Conservation (phyloP, 208 protist species). For the Herpetomonas samuelpessoai region DNA sequence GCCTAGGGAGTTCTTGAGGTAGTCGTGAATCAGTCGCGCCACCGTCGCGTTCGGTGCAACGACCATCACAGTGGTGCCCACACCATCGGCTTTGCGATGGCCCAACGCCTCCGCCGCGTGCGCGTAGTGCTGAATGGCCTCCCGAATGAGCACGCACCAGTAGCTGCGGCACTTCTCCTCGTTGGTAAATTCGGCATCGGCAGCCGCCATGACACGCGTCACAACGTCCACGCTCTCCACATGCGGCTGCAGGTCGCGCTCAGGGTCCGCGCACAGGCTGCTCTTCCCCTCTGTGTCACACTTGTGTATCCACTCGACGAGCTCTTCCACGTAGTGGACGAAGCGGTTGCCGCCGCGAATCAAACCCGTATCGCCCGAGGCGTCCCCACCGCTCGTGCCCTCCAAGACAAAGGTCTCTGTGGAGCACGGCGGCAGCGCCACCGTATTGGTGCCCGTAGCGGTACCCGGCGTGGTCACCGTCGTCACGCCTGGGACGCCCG, state of each 20-base stretch:
- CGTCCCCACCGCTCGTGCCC: conserved; percentile 1
- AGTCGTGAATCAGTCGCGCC: conserved; percentile 17
- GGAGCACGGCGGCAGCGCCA: conserved; percentile 1
- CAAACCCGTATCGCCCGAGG: neutral
- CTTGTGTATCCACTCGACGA: conserved; percentile 75
- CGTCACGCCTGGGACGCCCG: neutral
- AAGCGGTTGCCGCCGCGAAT: conserved; percentile 5
- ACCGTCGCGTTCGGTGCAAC: conserved; percentile 26
- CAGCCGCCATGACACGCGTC: conserved; percentile 57
- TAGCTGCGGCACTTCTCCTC: conserved; percentile 43
- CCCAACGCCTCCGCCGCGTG: conserved; percentile 34
- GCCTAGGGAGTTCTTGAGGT: conserved; percentile 10
- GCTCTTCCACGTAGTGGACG: conserved; percentile 78
- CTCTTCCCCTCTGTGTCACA: conserved; percentile 69
- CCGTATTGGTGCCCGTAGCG: neutral
- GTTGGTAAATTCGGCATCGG: conserved; percentile 60
- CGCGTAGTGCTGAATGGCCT: conserved; percentile 56
- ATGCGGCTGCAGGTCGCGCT: conserved; percentile 46
- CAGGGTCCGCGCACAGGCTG: conserved; percentile 44
- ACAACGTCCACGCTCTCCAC: conserved; percentile 80
- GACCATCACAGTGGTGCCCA: conserved; percentile 9
- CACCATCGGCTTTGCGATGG: neutral
- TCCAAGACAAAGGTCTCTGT: neutral
- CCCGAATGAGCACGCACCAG: conserved; percentile 54
- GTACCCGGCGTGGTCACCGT: neutral